Conservation (phyloP, 1,139 yeast genomes). For the Blastobotrys illinoisensis region DNA sequence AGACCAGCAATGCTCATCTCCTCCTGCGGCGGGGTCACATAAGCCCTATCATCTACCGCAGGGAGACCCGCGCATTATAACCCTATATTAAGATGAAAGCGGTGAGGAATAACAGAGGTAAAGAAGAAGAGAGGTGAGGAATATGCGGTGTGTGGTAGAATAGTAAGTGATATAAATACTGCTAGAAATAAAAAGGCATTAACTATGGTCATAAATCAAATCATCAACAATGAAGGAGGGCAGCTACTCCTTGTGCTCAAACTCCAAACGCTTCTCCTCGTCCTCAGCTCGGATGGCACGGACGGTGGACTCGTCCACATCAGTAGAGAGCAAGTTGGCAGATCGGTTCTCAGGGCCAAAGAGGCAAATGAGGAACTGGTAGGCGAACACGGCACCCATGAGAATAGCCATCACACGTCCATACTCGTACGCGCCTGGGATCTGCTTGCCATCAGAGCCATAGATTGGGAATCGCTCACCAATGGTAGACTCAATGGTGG, state of each 20-base stretch:
- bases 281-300: neutral
- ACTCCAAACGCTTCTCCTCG: neutral
- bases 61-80: too few species aligned
- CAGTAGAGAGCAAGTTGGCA: constrained; percentile 24
- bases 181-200: neutral
- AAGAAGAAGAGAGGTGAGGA: too few species aligned
- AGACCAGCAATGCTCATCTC: too few species aligned
- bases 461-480: constrained; percentile 45
- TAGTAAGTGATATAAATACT: neutral
- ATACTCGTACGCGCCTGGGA: constrained; percentile 32
- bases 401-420: constrained; percentile 54
- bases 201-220: neutral
- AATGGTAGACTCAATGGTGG: constrained; percentile 51
- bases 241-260: neutral
- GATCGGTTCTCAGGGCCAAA: constrained; percentile 70
- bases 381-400: constrained; percentile 53
- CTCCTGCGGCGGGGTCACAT: too few species aligned
- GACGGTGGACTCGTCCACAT: neutral
- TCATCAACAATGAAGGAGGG: neutral
- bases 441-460: constrained; percentile 30
- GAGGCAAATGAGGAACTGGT: constrained; percentile 45
- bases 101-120: too few species aligned
- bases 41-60: too few species aligned
- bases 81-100: too few species aligned
- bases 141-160: too few species aligned